Conservation (phyloP, 1,139 yeast genomes). For the Keqinozyma sinolaborantium region DNA sequence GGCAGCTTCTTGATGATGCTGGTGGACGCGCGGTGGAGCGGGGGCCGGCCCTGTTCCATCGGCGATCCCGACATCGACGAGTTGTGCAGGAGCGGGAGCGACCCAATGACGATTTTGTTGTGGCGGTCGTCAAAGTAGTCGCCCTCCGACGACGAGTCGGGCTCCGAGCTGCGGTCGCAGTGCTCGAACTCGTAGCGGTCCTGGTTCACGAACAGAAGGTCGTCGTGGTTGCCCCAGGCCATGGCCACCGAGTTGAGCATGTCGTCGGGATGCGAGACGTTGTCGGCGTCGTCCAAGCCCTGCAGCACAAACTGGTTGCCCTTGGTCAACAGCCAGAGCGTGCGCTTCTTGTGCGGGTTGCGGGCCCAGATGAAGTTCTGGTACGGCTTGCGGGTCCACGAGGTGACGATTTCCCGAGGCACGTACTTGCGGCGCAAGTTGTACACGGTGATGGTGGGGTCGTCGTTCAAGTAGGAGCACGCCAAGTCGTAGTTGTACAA, state of each 20-base stretch:
- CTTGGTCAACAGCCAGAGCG: constrained; percentile 43
- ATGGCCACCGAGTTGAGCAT: constrained; percentile 50
- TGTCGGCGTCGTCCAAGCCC: constrained; percentile 38
- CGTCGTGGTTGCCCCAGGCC: constrained; percentile 52
- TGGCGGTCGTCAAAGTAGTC: constrained; percentile 19
- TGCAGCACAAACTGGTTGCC: constrained; percentile 50
- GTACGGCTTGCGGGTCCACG: constrained; percentile 43
- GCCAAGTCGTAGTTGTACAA: constrained; percentile 63
- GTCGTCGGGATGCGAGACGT: constrained; percentile 50
- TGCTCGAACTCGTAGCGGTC: constrained; percentile 36
- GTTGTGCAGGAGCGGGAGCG: constrained; percentile 10
- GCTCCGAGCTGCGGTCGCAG: constrained; percentile 37
- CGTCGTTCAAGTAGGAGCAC: constrained; percentile 73
- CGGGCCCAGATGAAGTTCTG: constrained; percentile 45
- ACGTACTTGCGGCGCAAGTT: constrained; percentile 69
- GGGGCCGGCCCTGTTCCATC: constrained; percentile 21
- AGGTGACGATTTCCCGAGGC: constrained; percentile 66
- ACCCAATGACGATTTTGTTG: constrained; percentile 16
- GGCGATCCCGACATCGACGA: constrained; percentile 22
- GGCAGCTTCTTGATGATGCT: constrained; percentile 14
- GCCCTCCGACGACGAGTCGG: constrained; percentile 62
- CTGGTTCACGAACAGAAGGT: constrained; percentile 49
- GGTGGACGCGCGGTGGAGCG: constrained; percentile 18
- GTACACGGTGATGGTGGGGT: constrained; percentile 71
- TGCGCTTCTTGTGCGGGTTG: constrained; percentile 19